Evolutionary conservation across 495 filamentous ascomycete species (phyloP), one percentile per base, ranked within the genome.

Genomic region (Cryomyces minteri): DNA sequence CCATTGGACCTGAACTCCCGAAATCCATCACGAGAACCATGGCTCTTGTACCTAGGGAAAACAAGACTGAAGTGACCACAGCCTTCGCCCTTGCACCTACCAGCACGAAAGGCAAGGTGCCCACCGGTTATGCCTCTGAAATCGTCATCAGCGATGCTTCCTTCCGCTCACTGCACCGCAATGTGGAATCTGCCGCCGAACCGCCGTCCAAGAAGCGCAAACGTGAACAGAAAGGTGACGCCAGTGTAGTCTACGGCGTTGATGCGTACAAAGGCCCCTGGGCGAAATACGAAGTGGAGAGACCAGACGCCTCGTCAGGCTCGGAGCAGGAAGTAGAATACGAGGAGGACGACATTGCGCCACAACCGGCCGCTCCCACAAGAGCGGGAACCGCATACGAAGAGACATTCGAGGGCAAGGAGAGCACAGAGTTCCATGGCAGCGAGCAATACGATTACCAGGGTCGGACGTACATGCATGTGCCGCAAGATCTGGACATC

Each of bases 401-500:
- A 43, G 68, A 73, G 42, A 67, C 68, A 46, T 52, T 71, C 28
- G 64, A 63, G 4, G 54, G 49, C 25, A 54, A 54, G 34, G 88
- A 96, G 62, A 87, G 80, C 40, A 84, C 77, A n/a, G 75, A 80
- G 43, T 99, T 94, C 66, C 79, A 93, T 47, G 92, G 87, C 39
- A 65, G 67, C n/a, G 68, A 80, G 54, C 62, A 83, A 59, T 79
- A 77, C 67, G 92, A 96, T 60, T 96, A 96, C 62, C 76, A 84
- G 54, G 90, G 90, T 32, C 67, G 90, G 50, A 93, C 87, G 18
- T 88, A 86, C 57, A 86, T 90, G 82, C 92, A 96, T 63, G 74
- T 96, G 4, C 90, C 90, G n/a, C 85, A 86, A 60, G 90, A 95
- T 63, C 66, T 96, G 56, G 88, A 88, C 59, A 72, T 95, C 59